A percentile compares a stretch with the other conserved stretches of the same genome.
Evolutionary conservation across 805 yeast species (phyloP).

Genomic region (Suhomyces vadensis): DNA sequence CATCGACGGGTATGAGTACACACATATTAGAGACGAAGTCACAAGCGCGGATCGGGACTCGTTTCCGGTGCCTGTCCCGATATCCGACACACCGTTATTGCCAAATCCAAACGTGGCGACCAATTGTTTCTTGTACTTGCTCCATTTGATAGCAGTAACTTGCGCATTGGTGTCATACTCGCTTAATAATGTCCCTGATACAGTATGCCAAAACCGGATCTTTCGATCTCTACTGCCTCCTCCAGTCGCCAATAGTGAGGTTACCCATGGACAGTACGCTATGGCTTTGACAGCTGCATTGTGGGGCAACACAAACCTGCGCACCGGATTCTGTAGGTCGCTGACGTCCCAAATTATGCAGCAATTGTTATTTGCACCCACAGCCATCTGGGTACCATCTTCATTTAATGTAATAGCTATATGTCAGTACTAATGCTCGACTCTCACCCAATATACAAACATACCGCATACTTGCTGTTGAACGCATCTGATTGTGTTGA

Average conservation of each 20-base stretch:
- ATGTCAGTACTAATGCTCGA: background rate
- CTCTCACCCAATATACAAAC: background rate
- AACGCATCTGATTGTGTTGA: slow-evolving; percentile 26
- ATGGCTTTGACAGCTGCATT: slow-evolving; percentile 88
- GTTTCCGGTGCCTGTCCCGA: too few species aligned
- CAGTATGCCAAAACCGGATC: slow-evolving; percentile 86
- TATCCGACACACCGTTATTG: slow-evolving; percentile 31
- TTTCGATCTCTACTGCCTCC: slow-evolving; percentile 83
- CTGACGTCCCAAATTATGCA: slow-evolving; percentile 75
- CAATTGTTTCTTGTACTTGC: slow-evolving; percentile 58
- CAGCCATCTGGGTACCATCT: slow-evolving; percentile 58
- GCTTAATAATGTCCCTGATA: slow-evolving; percentile 68
- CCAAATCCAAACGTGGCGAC: slow-evolving; percentile 85
- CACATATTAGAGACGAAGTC: slow-evolving; percentile 51
- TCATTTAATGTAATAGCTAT: slow-evolving; percentile 60
- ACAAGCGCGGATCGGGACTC: too few species aligned
- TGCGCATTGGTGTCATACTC: slow-evolving; percentile 65
- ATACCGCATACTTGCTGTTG: slow-evolving; percentile 42
- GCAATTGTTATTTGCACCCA: slow-evolving; percentile 83
- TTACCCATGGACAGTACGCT: slow-evolving; percentile 90
- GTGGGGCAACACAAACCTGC: slow-evolving; percentile 58
- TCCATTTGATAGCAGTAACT: slow-evolving; percentile 80
- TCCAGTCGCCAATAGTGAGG: slow-evolving; percentile 79
- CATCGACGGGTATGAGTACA: slow-evolving; percentile 71
- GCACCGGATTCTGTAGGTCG: slow-evolving; percentile 33